Conservation (phyloP, 495 filamentous ascomycete genomes). For the Penicillium psychrofluorescens region DNA sequence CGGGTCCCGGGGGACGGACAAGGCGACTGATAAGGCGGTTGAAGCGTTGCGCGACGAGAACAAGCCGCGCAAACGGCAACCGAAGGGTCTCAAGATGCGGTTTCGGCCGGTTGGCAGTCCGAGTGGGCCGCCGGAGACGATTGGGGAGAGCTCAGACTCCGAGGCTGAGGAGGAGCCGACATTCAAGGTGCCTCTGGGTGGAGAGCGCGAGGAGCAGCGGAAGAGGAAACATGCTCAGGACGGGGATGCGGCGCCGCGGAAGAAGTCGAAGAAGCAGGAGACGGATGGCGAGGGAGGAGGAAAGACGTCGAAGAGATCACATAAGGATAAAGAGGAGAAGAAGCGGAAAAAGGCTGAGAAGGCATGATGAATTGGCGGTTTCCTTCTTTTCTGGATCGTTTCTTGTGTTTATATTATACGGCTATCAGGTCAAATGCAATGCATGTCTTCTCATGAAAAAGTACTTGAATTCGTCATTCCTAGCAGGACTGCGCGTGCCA, state of each 20-base stretch:
- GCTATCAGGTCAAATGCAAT: neutral
- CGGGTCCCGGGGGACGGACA: slow-evolving; percentile 23
- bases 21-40: slow-evolving; percentile 21
- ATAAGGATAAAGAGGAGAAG: slow-evolving; percentile 35
- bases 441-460: neutral
- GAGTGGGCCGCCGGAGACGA: slow-evolving; percentile 31
- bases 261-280: slow-evolving; percentile 39
- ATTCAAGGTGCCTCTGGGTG: slow-evolving; percentile 24
- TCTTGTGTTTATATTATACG: neutral
- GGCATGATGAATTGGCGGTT: slow-evolving; percentile 19
- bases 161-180: slow-evolving; percentile 33
- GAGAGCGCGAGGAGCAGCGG: slow-evolving; percentile 23
- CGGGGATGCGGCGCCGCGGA: slow-evolving; percentile 20
- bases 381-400: slow-evolving; percentile 7
- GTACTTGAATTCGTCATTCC: too few species aligned
- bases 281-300: slow-evolving; percentile 10
- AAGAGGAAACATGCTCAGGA: slow-evolving; percentile 37
- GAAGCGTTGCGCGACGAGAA: slow-evolving; percentile 30
- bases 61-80: slow-evolving; percentile 43
- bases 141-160: slow-evolving; percentile 43
- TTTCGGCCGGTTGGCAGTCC: slow-evolving; percentile 49
- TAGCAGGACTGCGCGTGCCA: too few species aligned
- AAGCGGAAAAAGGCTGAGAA: slow-evolving; percentile 39
- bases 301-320: slow-evolving; percentile 35
- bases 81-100: slow-evolving; percentile 54